A percentile compares a stretch with the other conserved stretches of the same genome.
phyloP scores from a whole-genome alignment of 1,284 basidiomycete species.

The Afroboletus lepidellus region DNA sequence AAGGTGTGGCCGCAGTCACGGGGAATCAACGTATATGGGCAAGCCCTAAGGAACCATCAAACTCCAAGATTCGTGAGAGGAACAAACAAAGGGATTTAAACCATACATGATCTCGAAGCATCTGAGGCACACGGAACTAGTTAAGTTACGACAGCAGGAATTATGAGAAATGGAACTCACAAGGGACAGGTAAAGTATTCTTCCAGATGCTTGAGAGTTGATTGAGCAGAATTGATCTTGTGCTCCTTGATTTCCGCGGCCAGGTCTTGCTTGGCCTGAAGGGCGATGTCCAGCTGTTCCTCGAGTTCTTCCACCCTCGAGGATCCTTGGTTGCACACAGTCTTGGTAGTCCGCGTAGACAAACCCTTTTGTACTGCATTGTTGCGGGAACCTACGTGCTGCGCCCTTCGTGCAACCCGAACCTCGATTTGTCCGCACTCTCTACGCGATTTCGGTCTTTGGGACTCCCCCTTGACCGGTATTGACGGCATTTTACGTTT shows the following conservation, averaged over 20 bases:
- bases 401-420: constrained; percentile 1
- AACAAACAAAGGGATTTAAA: background rate
- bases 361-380: background rate
- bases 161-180: constrained; percentile 15
- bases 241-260: constrained; percentile 39
- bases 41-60: constrained; percentile 43
- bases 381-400: constrained; percentile 2
- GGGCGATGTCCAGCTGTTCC: constrained; percentile 36
- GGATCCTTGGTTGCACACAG: constrained; percentile 1
- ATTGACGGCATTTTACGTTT: constrained; percentile 8
- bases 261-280: constrained; percentile 42
- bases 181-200: constrained; percentile 48
- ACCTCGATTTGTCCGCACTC: constrained; percentile 15
- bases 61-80: constrained; percentile 5
- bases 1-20: constrained; percentile 63
- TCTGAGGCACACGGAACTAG: constrained; percentile 21
- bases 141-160: constrained; percentile 12
- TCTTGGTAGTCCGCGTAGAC: background rate
- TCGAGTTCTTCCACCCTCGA: constrained; percentile 32
- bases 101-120: constrained; percentile 44
- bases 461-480: background rate
- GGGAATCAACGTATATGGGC: constrained; percentile 56
- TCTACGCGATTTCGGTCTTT: constrained; percentile 7
- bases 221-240: constrained; percentile 33
- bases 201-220: constrained; percentile 49